phyloP scores from a whole-genome alignment of 768 basidiomycete species.

The Termitomyces heimii region DNA sequence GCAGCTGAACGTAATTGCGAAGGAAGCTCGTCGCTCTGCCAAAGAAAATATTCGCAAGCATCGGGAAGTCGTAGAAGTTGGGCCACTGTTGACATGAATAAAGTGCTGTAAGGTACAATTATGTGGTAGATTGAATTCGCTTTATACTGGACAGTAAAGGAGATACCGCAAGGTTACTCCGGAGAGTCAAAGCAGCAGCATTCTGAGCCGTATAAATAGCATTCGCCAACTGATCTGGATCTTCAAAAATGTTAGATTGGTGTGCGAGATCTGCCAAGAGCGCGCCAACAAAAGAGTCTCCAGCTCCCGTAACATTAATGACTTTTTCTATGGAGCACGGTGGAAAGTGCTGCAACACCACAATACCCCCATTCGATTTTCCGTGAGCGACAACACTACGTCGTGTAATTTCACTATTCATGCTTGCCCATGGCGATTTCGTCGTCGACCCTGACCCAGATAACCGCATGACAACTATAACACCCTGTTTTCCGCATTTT shows the following conservation, averaged over 20 bases:
- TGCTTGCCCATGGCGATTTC: slow-evolving; percentile 45
- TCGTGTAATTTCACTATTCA: slow-evolving; percentile 37
- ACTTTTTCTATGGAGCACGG: slow-evolving; percentile 37
- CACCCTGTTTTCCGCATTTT: slow-evolving; percentile 75
- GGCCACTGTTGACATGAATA: slow-evolving; percentile 32
- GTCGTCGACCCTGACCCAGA: slow-evolving; percentile 23
- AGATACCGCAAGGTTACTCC: slow-evolving; percentile 59
- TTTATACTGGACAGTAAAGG: slow-evolving; percentile 39
- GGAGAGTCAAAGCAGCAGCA: slow-evolving; percentile 57
- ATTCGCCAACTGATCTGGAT: slow-evolving; percentile 35
- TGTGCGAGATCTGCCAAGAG: slow-evolving; percentile 62
- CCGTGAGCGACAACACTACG: slow-evolving; percentile 51
- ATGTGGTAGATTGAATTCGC: neutral
- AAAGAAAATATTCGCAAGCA: slow-evolving; percentile 49
- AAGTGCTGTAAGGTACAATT: neutral
- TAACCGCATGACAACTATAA: slow-evolving; percentile 57
- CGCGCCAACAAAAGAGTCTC: slow-evolving; percentile 41
- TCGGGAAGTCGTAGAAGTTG: slow-evolving; percentile 56
- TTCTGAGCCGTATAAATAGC: slow-evolving; percentile 54
- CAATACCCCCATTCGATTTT: slow-evolving; percentile 30
- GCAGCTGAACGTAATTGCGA: slow-evolving; percentile 36
- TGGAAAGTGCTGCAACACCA: slow-evolving; percentile 74
- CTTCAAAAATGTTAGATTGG: slow-evolving; percentile 37
- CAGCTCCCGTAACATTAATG: slow-evolving; percentile 78
- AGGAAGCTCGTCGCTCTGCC: slow-evolving; percentile 22